Base-by-base conservation (phyloP, 2,329 filamentous ascomycete species). In the Fusarium nygamai region DNA sequence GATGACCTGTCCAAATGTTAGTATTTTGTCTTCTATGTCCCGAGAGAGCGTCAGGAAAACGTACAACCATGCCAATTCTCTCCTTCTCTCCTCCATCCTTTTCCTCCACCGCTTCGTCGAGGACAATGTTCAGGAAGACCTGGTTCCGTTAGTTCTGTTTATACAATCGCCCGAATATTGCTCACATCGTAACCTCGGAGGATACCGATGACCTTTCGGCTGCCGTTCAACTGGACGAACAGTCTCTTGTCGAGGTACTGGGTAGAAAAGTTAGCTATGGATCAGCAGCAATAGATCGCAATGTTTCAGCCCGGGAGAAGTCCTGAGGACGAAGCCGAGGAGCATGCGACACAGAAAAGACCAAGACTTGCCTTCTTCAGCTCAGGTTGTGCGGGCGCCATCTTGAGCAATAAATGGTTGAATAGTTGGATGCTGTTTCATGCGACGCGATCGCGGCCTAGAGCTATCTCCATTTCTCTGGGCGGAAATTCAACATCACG, bases 231-330 rank as follows among this genome's bases (percentile, higher is more conserved):
- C 85, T 99, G 96, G 77, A 98, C 95, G 84, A 98, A 98, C 81
- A 99, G 90, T 85, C 96, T 91, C 91, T 99, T 99, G 89, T 99
- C 96, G 85, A 99, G 95, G 85, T 99, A 99, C 96, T 99, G 80
- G 57, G 59, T 29, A 29, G 67, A 70, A 67, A 64, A 65, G 79
- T 82, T 78, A 82, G 80, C 34, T 29, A 51, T 36, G 20, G 47
- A 43, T 71, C 38, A 29, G 19, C 12, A 47, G 10, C 9, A 58
- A 47, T 17, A 62, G 22, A 41, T 63, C 34, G 60, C 57, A 61
- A 68, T 31, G 50, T 27, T 51, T 51, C 47, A 48, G 34, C 27
- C 36, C 8, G 36, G 38, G 29, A 20, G 11, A 33, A 20, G 34
- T 9, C 1, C 5, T 10, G 1, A 19, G 12, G 4, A 14, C 19